phyloP scores from a whole-genome alignment of 83 land plant genomes.

The Larix sibirica region DNA sequence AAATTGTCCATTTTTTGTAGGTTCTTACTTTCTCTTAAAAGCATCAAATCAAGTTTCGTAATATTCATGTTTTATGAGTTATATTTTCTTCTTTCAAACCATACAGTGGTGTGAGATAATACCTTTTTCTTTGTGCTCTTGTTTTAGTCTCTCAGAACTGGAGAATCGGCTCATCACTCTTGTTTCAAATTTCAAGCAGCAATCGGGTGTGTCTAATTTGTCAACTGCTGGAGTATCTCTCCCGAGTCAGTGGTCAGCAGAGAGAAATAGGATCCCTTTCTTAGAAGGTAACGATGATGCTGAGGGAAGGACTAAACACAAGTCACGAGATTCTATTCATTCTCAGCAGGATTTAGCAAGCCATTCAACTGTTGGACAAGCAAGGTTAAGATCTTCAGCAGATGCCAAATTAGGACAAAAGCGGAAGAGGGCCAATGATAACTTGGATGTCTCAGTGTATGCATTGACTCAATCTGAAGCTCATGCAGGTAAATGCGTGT shows the following conservation, averaged over 20 bases:
- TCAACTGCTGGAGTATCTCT: constrained; percentile 7
- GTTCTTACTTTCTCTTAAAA: not conserved
- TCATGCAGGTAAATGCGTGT: constrained; percentile 18
- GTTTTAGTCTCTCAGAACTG: constrained; percentile 28
- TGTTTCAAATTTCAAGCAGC: constrained; percentile 23
- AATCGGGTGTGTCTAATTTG: not conserved
- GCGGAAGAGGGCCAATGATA: constrained; percentile 16
- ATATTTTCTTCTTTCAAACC: not conserved
- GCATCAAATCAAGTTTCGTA: not conserved
- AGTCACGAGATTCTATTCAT: constrained; percentile 3
- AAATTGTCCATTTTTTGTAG: not conserved
- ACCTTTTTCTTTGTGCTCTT: constrained; percentile 8
- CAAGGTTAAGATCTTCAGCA: constrained; percentile 2
- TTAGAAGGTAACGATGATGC: constrained; percentile 6
- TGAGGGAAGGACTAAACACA: constrained; percentile 13
- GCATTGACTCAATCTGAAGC: constrained; percentile 32
- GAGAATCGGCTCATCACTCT: constrained; percentile 19
- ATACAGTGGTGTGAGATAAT: not conserved
- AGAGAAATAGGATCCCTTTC: not conserved
- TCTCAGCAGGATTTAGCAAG: constrained; percentile 16
- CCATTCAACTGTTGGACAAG: not conserved
- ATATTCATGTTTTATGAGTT: not conserved
- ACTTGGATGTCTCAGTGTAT: constrained; percentile 16
- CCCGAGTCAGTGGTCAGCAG: too few relatives aligned
- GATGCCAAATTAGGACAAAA: constrained; percentile 25